Conservation (phyloP, 2,329 filamentous ascomycete species). For the Fusarium fujikuroi region DNA sequence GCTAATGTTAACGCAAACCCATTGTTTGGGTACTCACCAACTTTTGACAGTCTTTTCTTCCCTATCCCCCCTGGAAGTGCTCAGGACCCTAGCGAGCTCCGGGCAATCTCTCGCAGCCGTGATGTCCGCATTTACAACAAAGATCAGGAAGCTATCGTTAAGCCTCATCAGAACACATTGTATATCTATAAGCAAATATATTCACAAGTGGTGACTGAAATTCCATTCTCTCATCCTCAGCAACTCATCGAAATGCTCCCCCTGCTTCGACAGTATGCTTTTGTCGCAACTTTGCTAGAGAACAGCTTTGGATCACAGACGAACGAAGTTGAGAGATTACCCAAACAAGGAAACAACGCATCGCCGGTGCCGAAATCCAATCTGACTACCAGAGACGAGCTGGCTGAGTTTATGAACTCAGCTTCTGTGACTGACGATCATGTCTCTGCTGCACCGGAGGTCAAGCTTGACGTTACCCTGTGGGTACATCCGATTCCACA, state of each 20-base stretch:
- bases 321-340: conserved; percentile 28
- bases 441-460: conserved; percentile 8
- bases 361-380: conserved; percentile 8
- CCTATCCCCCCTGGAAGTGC: conserved; percentile 60
- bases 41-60: conserved; percentile 69
- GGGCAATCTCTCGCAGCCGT: conserved; percentile 63
- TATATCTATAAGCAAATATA: conserved; percentile 79
- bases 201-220: conserved; percentile 71
- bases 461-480: conserved; percentile 64
- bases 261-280: conserved; percentile 78
- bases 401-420: conserved; percentile 47
- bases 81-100: conserved; percentile 67
- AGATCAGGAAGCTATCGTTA: conserved; percentile 45
- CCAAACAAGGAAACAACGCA: conserved; percentile 3
- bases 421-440: not conserved
- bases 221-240: conserved; percentile 81
- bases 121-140: conserved; percentile 56
- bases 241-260: conserved; percentile 82
- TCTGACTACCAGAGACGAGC: conserved; percentile 48
- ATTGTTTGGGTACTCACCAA: conserved; percentile 52
- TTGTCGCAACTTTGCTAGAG: conserved; percentile 71
- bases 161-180: conserved; percentile 68
- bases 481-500: conserved; percentile 61
- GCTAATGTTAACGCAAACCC: conserved; percentile 59
- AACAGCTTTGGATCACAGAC: conserved; percentile 65